Evolutionary conservation across 1,284 basidiomycete species (phyloP).

Genomic region (Fomitiporia mediterranea): DNA sequence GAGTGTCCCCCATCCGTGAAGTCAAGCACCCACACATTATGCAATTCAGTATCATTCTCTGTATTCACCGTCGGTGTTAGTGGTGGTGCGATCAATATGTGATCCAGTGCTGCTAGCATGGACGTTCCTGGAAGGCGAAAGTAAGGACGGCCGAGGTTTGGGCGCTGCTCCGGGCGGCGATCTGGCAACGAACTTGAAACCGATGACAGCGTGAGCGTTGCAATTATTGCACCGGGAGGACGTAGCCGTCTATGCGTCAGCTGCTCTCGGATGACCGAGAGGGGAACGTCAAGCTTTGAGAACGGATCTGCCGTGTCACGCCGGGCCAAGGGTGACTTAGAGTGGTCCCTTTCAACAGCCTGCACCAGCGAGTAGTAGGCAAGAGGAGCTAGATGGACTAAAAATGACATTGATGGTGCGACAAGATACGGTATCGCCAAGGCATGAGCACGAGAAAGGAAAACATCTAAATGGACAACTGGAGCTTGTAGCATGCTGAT

Average conservation of each 20-base stretch:
- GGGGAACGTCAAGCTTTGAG: conserved; percentile 47
- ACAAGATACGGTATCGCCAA: conserved; percentile 65
- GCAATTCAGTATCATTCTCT: conserved; percentile 21
- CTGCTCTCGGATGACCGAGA: conserved; percentile 41
- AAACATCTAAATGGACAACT: conserved; percentile 58
- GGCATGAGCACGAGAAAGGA: conserved; percentile 55
- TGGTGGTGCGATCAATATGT: conserved; percentile 24
- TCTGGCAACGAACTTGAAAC: conserved; percentile 20
- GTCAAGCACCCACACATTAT: conserved; percentile 62
- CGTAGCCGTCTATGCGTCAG: conserved; percentile 35
- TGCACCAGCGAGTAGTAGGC: conserved; percentile 60
- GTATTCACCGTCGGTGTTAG: conserved; percentile 35
- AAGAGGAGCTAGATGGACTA: conserved; percentile 61
- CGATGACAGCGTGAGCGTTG: conserved; percentile 49
- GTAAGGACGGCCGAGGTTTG: conserved; percentile 17
- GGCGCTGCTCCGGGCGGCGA: conserved; percentile 24
- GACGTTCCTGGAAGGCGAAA: conserved; percentile 24
- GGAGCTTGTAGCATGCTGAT: conserved; percentile 11
- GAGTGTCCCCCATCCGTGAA: conserved; percentile 54
- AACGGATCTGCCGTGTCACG: conserved; percentile 23
- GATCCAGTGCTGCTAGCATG: conserved; percentile 9
- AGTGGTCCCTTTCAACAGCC: conserved; percentile 23
- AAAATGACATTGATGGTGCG: conserved; percentile 64
- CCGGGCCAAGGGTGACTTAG: neutral
- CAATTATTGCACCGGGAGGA: conserved; percentile 48